Base-by-base conservation (phyloP, 2,329 filamentous ascomycete genomes). In the Tolypocladium pustulatum region DNA sequence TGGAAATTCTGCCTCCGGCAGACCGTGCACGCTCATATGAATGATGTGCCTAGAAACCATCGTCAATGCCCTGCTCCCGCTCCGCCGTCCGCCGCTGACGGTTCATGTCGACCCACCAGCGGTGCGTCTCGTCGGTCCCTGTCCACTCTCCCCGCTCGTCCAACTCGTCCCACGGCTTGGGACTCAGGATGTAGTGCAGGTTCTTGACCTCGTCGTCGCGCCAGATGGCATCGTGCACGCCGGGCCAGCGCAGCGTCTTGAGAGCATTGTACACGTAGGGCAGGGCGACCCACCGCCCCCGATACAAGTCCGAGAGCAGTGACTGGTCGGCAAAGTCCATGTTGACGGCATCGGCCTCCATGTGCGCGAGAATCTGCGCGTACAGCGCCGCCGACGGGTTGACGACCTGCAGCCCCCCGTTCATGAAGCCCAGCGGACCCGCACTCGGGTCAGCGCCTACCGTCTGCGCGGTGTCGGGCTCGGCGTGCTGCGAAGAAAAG, bases 251-350 rank as follows among this genome's bases (percentile, higher is more conserved):
- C 73, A 86, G 61, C 20, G 83, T 85, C 77, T 86, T 85, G 61
- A 86, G 76, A 12, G 81, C 83, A 63, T 86, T 86, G 68, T 85
- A 86, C 17, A 78, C 72, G 64, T 85, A 86, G 1, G 82, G 81
- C 64, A 86, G 72, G 7, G 79, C 68, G 15, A 81, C 78, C 83
- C 83, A 86, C 38, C 81, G 74, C 38, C 75, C 78, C 13, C 69
- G 69, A 71, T 81, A 86, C 27, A 84, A 69, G 55, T 81, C 78
- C 4, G 79, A 78, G 25, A 86, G 75, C 54, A 86, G 73, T 37
- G 75, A 78, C 72, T 86, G 83, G 66, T 86, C 83, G 36, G 83
- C 78, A 62, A 86, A 86, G 62, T 79, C 77, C 72, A 82, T 78
- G 62, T 72, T 69, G 32, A 69, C 72, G 12, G 75, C 77, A 43